Conservation (phyloP, 2,329 filamentous ascomycete species). For the Colletotrichum cordylinicola region DNA sequence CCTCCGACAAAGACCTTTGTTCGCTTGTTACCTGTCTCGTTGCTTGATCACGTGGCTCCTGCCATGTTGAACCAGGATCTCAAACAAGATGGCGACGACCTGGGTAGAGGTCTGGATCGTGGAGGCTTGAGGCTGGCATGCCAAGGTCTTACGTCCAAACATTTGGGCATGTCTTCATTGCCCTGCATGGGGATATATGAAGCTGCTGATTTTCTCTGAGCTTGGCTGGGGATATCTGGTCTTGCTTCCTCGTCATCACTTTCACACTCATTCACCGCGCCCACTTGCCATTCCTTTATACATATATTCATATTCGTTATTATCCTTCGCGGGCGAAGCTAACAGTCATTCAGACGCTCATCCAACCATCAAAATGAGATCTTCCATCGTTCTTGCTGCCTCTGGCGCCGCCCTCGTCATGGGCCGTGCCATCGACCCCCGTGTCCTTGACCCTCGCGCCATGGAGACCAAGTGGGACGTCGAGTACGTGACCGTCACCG, state of each 20-base stretch:
- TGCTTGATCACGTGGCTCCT: background rate
- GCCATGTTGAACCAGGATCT: background rate
- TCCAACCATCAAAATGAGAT: constrained; percentile 51
- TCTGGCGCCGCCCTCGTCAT: constrained; percentile 51
- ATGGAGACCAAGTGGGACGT: constrained; percentile 46
- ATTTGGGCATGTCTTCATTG: background rate
- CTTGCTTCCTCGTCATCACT: background rate
- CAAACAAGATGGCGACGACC: background rate
- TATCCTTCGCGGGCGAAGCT: constrained; percentile 23
- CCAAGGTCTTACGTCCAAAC: background rate
- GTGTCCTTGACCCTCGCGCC: constrained; percentile 38
- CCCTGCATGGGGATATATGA: background rate
- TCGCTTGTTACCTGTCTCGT: background rate
- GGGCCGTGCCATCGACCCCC: constrained; percentile 49
- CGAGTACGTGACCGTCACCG: constrained; percentile 49
- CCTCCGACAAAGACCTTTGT: constrained; percentile 4
- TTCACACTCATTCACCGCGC: background rate
- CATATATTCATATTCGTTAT: background rate
- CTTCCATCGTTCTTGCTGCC: constrained; percentile 49
- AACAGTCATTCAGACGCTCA: constrained; percentile 20
- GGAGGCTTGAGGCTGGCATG: background rate
- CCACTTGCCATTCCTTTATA: background rate
- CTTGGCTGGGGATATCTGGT: background rate
- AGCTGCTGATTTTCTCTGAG: background rate
- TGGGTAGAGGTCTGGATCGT: background rate